Evolutionary conservation across 2,329 filamentous ascomycete species (phyloP), one percentile per base, ranked within the genome.

Genomic region (Rhynchosporium agropyri): DNA sequence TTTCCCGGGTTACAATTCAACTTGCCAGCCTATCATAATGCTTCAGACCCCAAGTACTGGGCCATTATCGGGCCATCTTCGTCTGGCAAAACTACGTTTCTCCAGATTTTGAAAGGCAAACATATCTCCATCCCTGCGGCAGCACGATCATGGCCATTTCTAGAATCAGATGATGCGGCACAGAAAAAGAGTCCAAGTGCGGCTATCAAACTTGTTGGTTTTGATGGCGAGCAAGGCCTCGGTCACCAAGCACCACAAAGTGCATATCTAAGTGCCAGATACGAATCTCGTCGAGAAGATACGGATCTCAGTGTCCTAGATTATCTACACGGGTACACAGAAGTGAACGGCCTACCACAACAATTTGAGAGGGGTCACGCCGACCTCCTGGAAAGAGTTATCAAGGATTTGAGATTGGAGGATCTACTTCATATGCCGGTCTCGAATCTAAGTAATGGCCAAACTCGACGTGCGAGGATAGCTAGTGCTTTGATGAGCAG

Each of bases 391-490:
- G 75, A 81, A 13, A 81, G 83, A 8, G 86, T 97, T 0, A 83
- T 92, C 15, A 74, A 74, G 6, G 89, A 96, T 69, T 78, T 99
- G 61, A 83, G 84, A 56, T 79, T 99, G 13, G 79, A 82, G 0
- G 79, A 82, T 8, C 79, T 98, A 51, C 78, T 96, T 1, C 83
- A 89, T 45, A 88, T 97, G 74, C 93, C 94, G 0, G 90, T 98
- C 7, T 85, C 90, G 29, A 96, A 95, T 74, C 78, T 99, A 60
- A 97, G 92, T 74, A 97, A 98, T 76, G 95, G 95, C 0, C 95
- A 99, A 77, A 94, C 90, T 6, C 82, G 94, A 67, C 81, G 95
- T 60, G 90, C 94, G 7, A 86, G 91, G 65, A 97, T 99, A 69
- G 95, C 92, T 1, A 90, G 92, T 70, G 92, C 93, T 0, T 77